Evolutionary conservation across 176 grass and related monocot genomes (phyloP), one percentile per base, ranked within the genome.

Genomic region (Musa schizocarpa): DNA sequence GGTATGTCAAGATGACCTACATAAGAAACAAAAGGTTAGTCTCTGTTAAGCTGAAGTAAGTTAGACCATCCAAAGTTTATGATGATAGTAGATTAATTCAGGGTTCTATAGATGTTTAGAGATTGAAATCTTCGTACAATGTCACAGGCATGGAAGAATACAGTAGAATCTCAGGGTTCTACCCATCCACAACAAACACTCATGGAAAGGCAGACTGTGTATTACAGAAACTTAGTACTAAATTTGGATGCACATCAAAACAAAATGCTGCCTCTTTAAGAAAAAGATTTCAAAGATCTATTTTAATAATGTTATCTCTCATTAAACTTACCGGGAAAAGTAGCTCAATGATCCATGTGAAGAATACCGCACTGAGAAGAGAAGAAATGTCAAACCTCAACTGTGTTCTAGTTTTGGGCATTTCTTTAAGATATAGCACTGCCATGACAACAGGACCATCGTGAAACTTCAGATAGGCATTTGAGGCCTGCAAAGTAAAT

Each of bases 271-370:
- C 20, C 29, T 50, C 9, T 50, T 50, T 51, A 50, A 25, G 9
- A 51, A 2, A 29, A 51, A 50, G 9, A 70, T 21, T 50, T 21
- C 9, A 4, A 19, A 51, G 6, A 52, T 70, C 25, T 70, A 51
- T 51, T 3, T 19, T 48, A 51, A 9, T 16, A 5, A 65, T 51
- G 26, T 17, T 50, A 63, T 77, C 48, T 8, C 22, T 22, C 20
- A 79, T 83, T 73, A 70, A 71, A 98, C 93, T 93, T 56, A 98
- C 94, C 2, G 94, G 94, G 62, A 98, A 93, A 63, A 93, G 86
- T 82, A 98, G 82, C 74, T 91, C 79, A 53, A 93, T 16, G 11
- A 98, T 86, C 90, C 94, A 98, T 55, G 90, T 98, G 86, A 93
- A 98, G 90, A 98, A 98, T 22, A 98, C 74, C 71, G 87, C 63